A percentile compares a stretch with the other conserved stretches of the same genome.
Conservation (phyloP, 331 rosid genomes). For the Telfairia occidentalis region DNA sequence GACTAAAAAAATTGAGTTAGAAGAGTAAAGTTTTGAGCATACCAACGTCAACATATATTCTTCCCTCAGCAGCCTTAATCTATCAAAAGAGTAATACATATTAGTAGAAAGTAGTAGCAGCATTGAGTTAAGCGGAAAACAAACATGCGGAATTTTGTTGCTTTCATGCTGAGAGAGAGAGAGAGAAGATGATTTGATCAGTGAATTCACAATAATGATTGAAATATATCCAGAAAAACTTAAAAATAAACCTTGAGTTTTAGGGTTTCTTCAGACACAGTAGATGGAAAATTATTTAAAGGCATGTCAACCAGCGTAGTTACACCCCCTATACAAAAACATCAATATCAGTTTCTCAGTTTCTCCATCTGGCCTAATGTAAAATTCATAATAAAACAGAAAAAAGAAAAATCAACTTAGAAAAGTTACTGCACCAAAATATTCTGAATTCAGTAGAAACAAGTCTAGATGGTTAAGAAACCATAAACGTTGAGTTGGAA, state of each 20-base stretch:
- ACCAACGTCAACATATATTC: slow-evolving; percentile 84
- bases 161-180: not conserved
- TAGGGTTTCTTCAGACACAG: slow-evolving; percentile 69
- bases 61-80: slow-evolving; percentile 60
- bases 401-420: not conserved
- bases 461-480: not conserved
- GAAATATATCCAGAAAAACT: not conserved
- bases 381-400: not conserved
- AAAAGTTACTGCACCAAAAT: not conserved
- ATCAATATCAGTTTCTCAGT: slow-evolving; percentile 11
- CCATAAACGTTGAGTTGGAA: not conserved
- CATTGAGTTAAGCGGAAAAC: slow-evolving; percentile 2
- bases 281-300: slow-evolving; percentile 75
- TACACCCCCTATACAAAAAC: slow-evolving; percentile 58
- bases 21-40: slow-evolving; percentile 24
- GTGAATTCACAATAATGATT: not conserved
- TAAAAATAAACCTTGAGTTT: slow-evolving; percentile 50
- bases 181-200: not conserved
- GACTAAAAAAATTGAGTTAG: not conserved
- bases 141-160: not conserved
- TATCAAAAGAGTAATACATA: slow-evolving; percentile 17
- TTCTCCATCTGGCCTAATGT: slow-evolving; percentile 5
- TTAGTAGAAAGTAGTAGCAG: slow-evolving; percentile 13
- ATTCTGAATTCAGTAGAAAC: not conserved
- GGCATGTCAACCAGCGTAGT: slow-evolving; percentile 98